These are phyloP conservation scores for Ceratocystiopsis brevicomis DNA, from an alignment of 2,329 filamentous ascomycete genomes.

Conservation along the genomic window DNA sequence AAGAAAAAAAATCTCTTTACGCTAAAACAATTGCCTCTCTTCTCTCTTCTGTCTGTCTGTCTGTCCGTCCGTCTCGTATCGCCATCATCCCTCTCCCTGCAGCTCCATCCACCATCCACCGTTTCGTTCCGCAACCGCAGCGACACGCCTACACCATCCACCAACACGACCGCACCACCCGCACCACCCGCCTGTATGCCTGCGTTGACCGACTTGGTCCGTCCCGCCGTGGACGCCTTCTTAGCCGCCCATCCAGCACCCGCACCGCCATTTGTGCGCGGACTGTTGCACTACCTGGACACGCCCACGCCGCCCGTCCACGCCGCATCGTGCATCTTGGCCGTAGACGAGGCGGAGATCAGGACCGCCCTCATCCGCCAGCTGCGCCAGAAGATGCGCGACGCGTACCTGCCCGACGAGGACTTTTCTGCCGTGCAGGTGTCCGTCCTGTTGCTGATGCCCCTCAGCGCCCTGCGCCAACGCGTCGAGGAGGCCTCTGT, in stretches of 20 bases:
- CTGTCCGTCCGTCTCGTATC: no score
- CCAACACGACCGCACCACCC: no score
- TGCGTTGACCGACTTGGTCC: no score
- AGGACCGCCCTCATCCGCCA: background rate
- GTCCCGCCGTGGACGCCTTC: background rate
- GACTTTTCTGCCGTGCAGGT: background rate
- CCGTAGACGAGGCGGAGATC: background rate
- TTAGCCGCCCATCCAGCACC: background rate
- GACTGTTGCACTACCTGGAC: background rate
- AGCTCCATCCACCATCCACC: no score
- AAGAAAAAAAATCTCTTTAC: no score
- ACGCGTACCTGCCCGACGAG: background rate
- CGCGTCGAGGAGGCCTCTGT: background rate
- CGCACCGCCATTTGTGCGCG: background rate
- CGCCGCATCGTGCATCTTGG: background rate
- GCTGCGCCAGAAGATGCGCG: background rate
- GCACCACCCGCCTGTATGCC: no score
- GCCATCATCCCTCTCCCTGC: no score
- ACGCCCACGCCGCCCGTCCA: background rate
- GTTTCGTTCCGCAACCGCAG: no score
- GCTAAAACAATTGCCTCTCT: no score
- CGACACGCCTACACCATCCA: no score
- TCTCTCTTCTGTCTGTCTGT: no score
- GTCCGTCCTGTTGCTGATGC: background rate
- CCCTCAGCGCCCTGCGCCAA: background rate